These are phyloP conservation scores for Ogataea thermomethanolica DNA, from an alignment of 805 yeast species.

Conservation along the genomic window DNA sequence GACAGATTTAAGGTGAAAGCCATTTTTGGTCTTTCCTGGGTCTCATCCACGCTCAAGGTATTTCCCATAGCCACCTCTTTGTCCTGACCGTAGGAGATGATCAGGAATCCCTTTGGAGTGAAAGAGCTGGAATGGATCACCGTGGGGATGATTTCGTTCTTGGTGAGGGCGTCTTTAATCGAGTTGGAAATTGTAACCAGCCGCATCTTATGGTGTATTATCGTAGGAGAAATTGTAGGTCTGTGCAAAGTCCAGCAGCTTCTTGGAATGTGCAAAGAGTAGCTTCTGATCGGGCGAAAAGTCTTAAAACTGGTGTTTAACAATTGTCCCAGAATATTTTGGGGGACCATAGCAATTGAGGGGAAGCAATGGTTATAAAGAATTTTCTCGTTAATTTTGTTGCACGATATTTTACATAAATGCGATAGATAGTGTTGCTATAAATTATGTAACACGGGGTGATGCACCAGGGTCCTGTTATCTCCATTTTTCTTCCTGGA, in stretches of 20 bases:
- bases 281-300: not conserved
- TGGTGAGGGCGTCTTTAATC: conserved; percentile 46
- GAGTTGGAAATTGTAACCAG: conserved; percentile 54
- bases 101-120: conserved; percentile 50
- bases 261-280: conserved; percentile 1
- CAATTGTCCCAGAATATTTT: conserved; percentile 3
- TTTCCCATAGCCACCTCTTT: conserved; percentile 78
- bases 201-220: conserved; percentile 14
- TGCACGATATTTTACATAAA: not conserved
- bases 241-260: not conserved
- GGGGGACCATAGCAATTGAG: conserved; percentile 7
- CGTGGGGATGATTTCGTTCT: conserved; percentile 50
- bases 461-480: conserved; percentile 9
- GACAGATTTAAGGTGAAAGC: conserved; percentile 53
- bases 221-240: conserved; percentile 1
- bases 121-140: conserved; percentile 41
- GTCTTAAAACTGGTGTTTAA: not conserved
- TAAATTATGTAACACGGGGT: conserved; percentile 4
- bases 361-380: conserved; percentile 4
- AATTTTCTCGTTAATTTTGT: conserved; percentile 1
- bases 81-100: conserved; percentile 57
- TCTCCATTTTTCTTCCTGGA: conserved; percentile 85
- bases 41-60: conserved; percentile 56
- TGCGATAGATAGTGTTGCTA: not conserved
- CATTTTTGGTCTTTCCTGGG: conserved; percentile 65